Percentiles rank a stretch among this genome's conserved stretches.
These are phyloP conservation scores for Allium cepa DNA, from an alignment of 106 monocot species.

Conservation along the genomic window DNA sequence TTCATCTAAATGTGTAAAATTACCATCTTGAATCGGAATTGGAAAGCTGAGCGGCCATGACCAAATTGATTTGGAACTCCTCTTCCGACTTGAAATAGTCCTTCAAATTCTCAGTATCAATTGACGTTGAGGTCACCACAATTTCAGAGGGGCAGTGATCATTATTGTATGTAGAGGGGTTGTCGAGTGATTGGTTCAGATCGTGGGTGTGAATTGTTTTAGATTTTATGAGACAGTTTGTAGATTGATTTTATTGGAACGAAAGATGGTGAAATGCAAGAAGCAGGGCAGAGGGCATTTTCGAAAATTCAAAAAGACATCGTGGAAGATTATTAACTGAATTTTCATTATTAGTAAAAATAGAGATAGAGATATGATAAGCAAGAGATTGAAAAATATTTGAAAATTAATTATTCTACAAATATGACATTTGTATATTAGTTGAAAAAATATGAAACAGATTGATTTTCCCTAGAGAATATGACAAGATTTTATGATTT, in stretches of 20 bases:
- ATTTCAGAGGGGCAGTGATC: slow-evolving; percentile 11
- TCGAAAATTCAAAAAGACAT: no score
- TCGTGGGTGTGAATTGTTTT: slow-evolving; percentile 12
- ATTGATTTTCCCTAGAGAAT: no score
- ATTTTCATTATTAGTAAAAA: no score
- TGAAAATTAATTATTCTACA: no score
- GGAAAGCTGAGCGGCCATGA: slow-evolving; percentile 83
- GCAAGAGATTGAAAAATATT: no score
- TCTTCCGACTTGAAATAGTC: slow-evolving; percentile 84
- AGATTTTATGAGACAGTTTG: background rate
- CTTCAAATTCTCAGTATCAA: slow-evolving; percentile 15
- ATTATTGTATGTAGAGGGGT: background rate
- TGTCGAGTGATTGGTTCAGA: slow-evolving; percentile 9
- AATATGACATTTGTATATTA: no score
- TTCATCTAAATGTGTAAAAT: slow-evolving; percentile 74
- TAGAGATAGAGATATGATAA: no score
- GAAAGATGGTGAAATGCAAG: no score
- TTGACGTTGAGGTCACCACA: background rate
- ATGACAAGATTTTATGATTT: no score
- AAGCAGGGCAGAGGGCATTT: background rate
- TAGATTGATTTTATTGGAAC: no score
- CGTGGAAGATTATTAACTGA: no score
- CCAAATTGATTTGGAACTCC: slow-evolving; percentile 96
- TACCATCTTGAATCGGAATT: slow-evolving; percentile 53
- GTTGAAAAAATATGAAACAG: no score